phyloP scores from a whole-genome alignment of 345 rosid genomes.

The Arabidopsis suecica region DNA sequence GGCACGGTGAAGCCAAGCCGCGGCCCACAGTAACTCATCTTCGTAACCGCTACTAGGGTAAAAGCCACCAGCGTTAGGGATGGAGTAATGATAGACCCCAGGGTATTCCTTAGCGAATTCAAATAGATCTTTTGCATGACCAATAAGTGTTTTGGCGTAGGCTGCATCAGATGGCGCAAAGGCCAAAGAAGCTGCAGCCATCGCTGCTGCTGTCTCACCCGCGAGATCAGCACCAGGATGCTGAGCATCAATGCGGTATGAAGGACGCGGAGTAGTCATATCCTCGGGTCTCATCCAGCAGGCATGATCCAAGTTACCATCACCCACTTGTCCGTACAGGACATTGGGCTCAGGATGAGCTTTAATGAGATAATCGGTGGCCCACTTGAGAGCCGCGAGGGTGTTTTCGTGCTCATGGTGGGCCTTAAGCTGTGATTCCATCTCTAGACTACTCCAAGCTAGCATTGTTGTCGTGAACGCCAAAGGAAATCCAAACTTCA shows the following conservation, averaged over 20 bases:
- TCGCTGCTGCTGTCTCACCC: slow-evolving; percentile 68
- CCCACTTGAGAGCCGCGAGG: slow-evolving; percentile 64
- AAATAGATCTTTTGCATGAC: slow-evolving; percentile 62
- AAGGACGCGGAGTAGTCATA: slow-evolving; percentile 66
- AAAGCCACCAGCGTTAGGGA: slow-evolving; percentile 46
- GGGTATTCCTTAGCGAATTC: slow-evolving; percentile 46
- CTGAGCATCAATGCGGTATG: slow-evolving; percentile 49
- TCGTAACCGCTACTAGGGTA: slow-evolving; percentile 54
- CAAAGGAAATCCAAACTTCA: slow-evolving; percentile 79
- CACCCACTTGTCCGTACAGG: slow-evolving; percentile 67
- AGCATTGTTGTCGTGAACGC: slow-evolving; percentile 76
- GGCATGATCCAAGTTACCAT: slow-evolving; percentile 59
- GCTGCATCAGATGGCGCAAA: slow-evolving; percentile 41
- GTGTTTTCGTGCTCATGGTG: slow-evolving; percentile 52
- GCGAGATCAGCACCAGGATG: slow-evolving; percentile 79
- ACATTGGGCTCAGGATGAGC: slow-evolving; percentile 60
- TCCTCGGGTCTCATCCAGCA: slow-evolving; percentile 83
- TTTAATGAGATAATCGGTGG: slow-evolving; percentile 71
- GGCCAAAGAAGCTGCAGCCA: slow-evolving; percentile 73
- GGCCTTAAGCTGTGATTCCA: slow-evolving; percentile 44
- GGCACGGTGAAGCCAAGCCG: slow-evolving; percentile 93
- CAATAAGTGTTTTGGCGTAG: slow-evolving; percentile 53
- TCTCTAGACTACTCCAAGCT: slow-evolving; percentile 73
- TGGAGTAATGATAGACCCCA: slow-evolving; percentile 47
- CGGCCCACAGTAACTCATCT: slow-evolving; percentile 97